Conservation (phyloP, 2,329 filamentous ascomycete species). For the Chalara sp. region DNA sequence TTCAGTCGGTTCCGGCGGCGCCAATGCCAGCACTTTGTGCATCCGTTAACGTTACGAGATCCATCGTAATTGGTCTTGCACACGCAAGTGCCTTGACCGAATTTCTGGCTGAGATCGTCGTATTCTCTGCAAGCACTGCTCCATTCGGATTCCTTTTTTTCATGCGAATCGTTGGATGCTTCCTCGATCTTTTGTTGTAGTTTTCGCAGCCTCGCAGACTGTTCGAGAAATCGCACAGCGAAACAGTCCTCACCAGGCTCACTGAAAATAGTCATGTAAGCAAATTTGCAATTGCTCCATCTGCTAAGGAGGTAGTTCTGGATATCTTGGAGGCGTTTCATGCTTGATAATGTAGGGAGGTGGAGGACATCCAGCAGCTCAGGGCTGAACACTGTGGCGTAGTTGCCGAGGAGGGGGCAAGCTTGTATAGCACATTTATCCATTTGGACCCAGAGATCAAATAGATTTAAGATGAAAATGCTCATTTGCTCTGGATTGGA, state of each 20-base stretch:
- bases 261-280: conserved; percentile 39
- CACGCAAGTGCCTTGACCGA: conserved; percentile 27
- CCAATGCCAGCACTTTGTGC: conserved; percentile 37
- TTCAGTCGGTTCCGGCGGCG: conserved; percentile 30
- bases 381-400: conserved; percentile 42
- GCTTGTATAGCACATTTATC: conserved; percentile 37
- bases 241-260: conserved; percentile 32
- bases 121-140: conserved; percentile 27
- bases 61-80: conserved; percentile 13
- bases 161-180: conserved; percentile 21
- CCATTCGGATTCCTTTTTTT: conserved; percentile 35
- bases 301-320: conserved; percentile 42
- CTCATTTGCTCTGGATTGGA: conserved; percentile 43
- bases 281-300: conserved; percentile 10
- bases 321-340: conserved; percentile 42
- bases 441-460: conserved; percentile 52
- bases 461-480: conserved; percentile 42
- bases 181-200: conserved; percentile 25
- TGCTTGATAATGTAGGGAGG: conserved; percentile 37
- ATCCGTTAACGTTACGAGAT: conserved; percentile 29
- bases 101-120: conserved; percentile 29
- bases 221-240: conserved; percentile 10
- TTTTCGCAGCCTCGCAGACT: conserved; percentile 24
- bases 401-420: conserved; percentile 42
- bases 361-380: conserved; percentile 49